Conservation (phyloP, 441 rosid species). For the Euphorbia schlechtendalii region DNA sequence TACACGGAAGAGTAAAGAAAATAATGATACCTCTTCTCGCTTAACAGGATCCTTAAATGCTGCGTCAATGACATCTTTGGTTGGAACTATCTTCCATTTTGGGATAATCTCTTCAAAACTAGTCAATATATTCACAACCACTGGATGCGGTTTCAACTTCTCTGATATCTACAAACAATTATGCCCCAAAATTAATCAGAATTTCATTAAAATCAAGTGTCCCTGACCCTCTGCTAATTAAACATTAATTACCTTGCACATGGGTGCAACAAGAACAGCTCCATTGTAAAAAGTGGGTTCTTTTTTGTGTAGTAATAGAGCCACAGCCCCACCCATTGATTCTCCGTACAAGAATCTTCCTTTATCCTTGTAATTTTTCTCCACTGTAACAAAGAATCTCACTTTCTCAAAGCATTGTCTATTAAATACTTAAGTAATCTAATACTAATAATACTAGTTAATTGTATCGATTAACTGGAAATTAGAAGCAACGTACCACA, state of each 20-base stretch:
- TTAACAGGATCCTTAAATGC: constrained; percentile 86
- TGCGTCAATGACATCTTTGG: constrained; percentile 76
- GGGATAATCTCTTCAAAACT: constrained; percentile 82
- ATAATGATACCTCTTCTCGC: constrained; percentile 76
- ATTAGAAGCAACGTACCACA: constrained; percentile 36
- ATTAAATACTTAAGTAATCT: not conserved
- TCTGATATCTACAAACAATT: constrained; percentile 85
- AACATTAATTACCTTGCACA: constrained; percentile 74
- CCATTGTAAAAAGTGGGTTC: constrained; percentile 79
- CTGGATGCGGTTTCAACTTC: constrained; percentile 88
- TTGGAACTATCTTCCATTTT: constrained; percentile 95
- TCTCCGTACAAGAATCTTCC: constrained; percentile 86
- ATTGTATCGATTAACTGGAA: not conserved
- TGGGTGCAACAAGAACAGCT: constrained; percentile 94
- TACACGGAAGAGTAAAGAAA: no score
- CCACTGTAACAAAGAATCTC: constrained; percentile 31
- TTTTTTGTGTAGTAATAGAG: constrained; percentile 72
- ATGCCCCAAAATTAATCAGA: no score
- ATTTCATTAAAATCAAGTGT: not conserved
- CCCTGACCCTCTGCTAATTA: no score
- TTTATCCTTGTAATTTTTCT: constrained; percentile 52
- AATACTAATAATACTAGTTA: no score
- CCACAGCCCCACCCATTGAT: constrained; percentile 98
- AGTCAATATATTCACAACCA: constrained; percentile 70
- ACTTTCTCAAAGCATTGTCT: not conserved